Evolutionary conservation across 805 yeast genomes (phyloP).

Genomic region (Blastobotrys robertii): DNA sequence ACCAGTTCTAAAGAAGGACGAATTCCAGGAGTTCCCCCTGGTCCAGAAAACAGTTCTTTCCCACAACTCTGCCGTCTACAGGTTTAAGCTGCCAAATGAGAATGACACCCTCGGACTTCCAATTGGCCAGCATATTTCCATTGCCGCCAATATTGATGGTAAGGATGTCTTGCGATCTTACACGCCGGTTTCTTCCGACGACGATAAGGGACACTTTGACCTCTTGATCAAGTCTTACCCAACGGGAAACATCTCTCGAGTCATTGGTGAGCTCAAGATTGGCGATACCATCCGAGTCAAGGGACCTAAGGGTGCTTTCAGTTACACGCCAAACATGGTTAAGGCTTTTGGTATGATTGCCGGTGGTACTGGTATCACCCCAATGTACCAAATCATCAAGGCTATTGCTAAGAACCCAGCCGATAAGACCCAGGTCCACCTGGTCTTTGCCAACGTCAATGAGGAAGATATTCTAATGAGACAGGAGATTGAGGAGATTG

Average conservation of each 20-base stretch:
- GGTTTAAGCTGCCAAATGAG: conserved; percentile 73
- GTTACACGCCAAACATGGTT: conserved; percentile 70
- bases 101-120: conserved; percentile 79
- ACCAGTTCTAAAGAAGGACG: conserved; percentile 50
- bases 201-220: conserved; percentile 72
- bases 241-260: conserved; percentile 72
- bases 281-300: conserved; percentile 74
- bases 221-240: conserved; percentile 77
- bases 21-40: conserved; percentile 72
- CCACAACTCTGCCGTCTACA: conserved; percentile 69
- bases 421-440: conserved; percentile 64
- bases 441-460: conserved; percentile 73
- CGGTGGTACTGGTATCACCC: conserved; percentile 94
- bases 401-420: conserved; percentile 65
- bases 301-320: conserved; percentile 84
- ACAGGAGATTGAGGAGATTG: conserved; percentile 66
- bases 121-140: conserved; percentile 86
- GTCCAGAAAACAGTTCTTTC: conserved; percentile 69
- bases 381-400: conserved; percentile 83
- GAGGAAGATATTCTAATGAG: conserved; percentile 71
- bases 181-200: conserved; percentile 63
- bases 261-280: conserved; percentile 57
- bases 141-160: conserved; percentile 67
- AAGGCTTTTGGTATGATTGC: conserved; percentile 77
- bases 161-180: conserved; percentile 80